Evolutionary conservation across 345 rosid species (phyloP), one percentile per base, ranked within the genome.

Genomic region (Mangifera indica): DNA sequence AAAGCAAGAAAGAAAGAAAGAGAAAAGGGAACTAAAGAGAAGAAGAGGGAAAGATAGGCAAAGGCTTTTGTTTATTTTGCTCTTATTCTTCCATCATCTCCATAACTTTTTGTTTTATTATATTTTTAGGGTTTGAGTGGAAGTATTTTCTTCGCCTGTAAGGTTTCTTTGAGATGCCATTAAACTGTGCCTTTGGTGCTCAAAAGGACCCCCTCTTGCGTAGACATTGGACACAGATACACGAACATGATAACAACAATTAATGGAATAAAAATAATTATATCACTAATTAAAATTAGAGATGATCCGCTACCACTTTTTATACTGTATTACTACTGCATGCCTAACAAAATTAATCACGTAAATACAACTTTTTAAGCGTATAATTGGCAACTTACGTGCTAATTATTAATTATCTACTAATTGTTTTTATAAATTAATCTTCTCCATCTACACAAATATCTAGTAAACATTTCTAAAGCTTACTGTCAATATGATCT

Each of bases 41-140:
- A 67, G 75, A 65, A 71, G 73, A 76, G 67, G 66, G 66, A 69
- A 71, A 77, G 82, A 69, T 74, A 61, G 76, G 59, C 77, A 65
- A 72, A 67, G 61, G 69, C 70, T 54, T 72, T 80, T 73, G 58
- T 34, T 72, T 62, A 56, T 54, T 20, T 67, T 22, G 69, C 44
- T 65, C 68, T 76, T 76, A 78, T 76, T 82, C 74, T 83, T 80
- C 63, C 61, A 67, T 78, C 78, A 72, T 67, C 71, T 66, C 64
- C 34, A 32, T 75, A 72, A 61, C 82, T 79, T 84, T 80, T 79
- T 81, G 81, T 86, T 79, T 73, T 83, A 74, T 80, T 87, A 82
- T 81, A 68, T 61, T 72, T 84, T 87, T 85, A 86, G 92, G 93
- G 97, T 76, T 83, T 80, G 79, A 80, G 88, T 82, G 89, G 91